Base-by-base conservation (phyloP, 176 grass and related monocot genomes). In the Alloteropsis semialata region DNA sequence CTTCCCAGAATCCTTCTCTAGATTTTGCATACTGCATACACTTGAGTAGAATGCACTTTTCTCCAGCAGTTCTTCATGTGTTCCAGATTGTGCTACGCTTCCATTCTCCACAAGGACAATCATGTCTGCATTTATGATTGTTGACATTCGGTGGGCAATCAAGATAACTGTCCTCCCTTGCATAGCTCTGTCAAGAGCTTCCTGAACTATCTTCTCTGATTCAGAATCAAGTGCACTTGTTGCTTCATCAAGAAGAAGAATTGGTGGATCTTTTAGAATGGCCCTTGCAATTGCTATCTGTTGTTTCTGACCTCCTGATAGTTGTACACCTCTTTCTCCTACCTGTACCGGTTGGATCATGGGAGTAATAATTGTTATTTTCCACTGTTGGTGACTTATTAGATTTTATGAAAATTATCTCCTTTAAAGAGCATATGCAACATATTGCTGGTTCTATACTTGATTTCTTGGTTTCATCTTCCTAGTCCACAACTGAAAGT, bases 201-300 rank as follows among this genome's bases (percentile, higher is more conserved):
- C 84, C 76, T 93, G 91, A 38, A 93, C 84, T 56, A 85, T 45
- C 84, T 85, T 90, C 76, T 93, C 91, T 17, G 91, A 93, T 81
- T 88, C 91, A 19, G 91, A 90, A 87, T 93, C 91, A 51, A 93
- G 91, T 10, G 91, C 91, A 65, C 91, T 93, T 49, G 85, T 93
- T 17, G 91, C 82, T 84, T 93, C 91, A 53, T 93, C 91, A 24
- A 93, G 91, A 49, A 93, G 88, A 58, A 93, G 85, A 65, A 93
- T 93, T 9, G 88, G 88, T 19, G 91, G 85, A 75, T 93, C 70
- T 76, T 90, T 93, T 10, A 93, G 74, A 50, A 93, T 88, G 16
- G 88, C 88, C 69, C 88, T 84, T 76, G 88, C 88, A 21, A 93
- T 93, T 0, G 88, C 91, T 85, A 93, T 86, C 66, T 88, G 74